phyloP scores from a whole-genome alignment of 2,329 filamentous ascomycete species.

The Gremmenia infestans region DNA sequence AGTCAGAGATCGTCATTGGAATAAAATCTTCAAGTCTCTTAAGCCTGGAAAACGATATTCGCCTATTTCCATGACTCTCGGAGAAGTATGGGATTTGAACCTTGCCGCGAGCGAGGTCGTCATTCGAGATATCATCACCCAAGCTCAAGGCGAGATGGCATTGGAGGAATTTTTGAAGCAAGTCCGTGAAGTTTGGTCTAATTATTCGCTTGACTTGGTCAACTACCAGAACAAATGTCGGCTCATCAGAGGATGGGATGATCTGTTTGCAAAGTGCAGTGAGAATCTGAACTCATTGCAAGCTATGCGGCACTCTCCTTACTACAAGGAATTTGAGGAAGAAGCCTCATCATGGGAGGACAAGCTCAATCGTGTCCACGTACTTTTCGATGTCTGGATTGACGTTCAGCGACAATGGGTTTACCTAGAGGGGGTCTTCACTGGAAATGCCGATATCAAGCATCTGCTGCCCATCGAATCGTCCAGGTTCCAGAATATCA shows the following conservation, averaged over 20 bases:
- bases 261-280: constrained; percentile 96
- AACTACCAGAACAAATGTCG: constrained; percentile 98
- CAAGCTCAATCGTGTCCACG: constrained; percentile 93
- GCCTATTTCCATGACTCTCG: constrained; percentile 89
- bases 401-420: constrained; percentile 99
- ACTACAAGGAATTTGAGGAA: constrained; percentile 99
- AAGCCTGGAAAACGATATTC: constrained; percentile 93
- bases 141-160: constrained; percentile 97
- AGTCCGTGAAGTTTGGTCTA: constrained; percentile 95
- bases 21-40: constrained; percentile 94
- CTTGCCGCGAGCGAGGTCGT: constrained; percentile 80
- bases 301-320: constrained; percentile 97
- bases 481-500: constrained; percentile 97
- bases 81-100: constrained; percentile 97
- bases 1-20: constrained; percentile 93
- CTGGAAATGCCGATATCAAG: constrained; percentile 97
- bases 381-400: constrained; percentile 99
- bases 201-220: constrained; percentile 88
- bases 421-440: constrained; percentile 97
- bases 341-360: constrained; percentile 97
- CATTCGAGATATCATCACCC: constrained; percentile 88
- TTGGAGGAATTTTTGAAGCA: constrained; percentile 95
- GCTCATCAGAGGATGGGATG: constrained; percentile 95
- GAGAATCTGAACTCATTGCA: constrained; percentile 97
- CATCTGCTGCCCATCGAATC: constrained; percentile 95